Base-by-base conservation (phyloP, 805 yeast genomes). In the Ogataea corticis region DNA sequence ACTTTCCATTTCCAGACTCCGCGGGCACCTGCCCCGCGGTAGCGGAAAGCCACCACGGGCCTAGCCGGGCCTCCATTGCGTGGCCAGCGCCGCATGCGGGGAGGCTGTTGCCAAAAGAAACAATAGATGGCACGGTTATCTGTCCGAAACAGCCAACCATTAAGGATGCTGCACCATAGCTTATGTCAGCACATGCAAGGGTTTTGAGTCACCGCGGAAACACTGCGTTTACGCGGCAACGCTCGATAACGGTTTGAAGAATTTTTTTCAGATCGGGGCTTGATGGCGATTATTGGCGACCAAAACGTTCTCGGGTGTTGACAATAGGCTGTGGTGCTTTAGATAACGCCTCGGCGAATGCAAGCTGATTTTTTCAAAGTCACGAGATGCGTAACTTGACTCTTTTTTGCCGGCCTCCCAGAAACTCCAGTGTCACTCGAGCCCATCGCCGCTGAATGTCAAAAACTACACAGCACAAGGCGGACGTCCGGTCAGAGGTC, bases 401-500 rank as follows among this genome's bases (percentile, higher is more conserved):
- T n/a, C n/a, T n/a, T n/a, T 21, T 21, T 21, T 21, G 25, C 25
- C 25, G 25, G n/a, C n/a, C n/a, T n/a, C n/a, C n/a, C n/a, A n/a
- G 25, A 21, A 21, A 21, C 25, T 21, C 25, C n/a, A n/a, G n/a
- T n/a, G n/a, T n/a, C n/a, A n/a, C n/a, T 21, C 25, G 9, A 21
- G 9, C 25, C 9, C 25, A 9, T 21, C 9, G 9, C 9, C 25
- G 5, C 25, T 9, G 25, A 9, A 21, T 21, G 25, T 21, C 25
- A 6, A 6, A 9, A 5, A 5, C 25, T 9, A 21, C 25, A 35
- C 15, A 37, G 16, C 40, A 27, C 32, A 61, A 52, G 42, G 41
- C 60, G 2, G 63, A 62, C 33, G 53, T 59, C 4, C 52, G 67
- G 27, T 41, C 54, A 2, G 55, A 50, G 7, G 67, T 59, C 3